These are phyloP conservation scores for Cercospora sp. DNA, from an alignment of 2,329 filamentous ascomycete species.

Conservation along the genomic window DNA sequence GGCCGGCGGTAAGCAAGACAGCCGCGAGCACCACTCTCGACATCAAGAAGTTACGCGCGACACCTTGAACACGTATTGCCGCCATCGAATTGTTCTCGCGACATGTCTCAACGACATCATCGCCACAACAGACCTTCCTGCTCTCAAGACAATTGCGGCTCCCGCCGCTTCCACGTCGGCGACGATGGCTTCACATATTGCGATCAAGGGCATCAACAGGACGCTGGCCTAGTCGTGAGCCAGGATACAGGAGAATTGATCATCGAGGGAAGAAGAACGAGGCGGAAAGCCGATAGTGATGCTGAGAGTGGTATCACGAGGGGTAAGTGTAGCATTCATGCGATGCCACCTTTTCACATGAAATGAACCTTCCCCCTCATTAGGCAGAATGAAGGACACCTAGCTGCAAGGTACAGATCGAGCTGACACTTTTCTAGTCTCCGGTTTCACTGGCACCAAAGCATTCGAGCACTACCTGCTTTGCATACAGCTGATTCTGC, in stretches of 20 bases:
- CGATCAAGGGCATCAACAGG: slow-evolving; percentile 75
- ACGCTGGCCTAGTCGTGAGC: slow-evolving; percentile 53
- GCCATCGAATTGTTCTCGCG: neutral
- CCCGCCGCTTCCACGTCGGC: slow-evolving; percentile 65
- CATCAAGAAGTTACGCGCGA: neutral
- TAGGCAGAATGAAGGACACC: neutral
- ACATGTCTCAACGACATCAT: slow-evolving; percentile 29
- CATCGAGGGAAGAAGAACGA: slow-evolving; percentile 32
- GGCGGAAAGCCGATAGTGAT: slow-evolving; percentile 32
- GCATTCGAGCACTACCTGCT: slow-evolving; percentile 80
- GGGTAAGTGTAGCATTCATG: neutral
- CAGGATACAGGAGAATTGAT: slow-evolving; percentile 38
- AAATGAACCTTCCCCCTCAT: neutral
- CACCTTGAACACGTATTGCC: neutral
- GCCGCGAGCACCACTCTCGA: neutral
- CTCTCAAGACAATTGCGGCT: slow-evolving; percentile 60
- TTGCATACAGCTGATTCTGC: slow-evolving; percentile 78
- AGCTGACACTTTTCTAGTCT: slow-evolving; percentile 12
- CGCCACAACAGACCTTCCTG: slow-evolving; percentile 28
- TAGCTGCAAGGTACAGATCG: neutral
- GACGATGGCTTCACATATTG: slow-evolving; percentile 79
- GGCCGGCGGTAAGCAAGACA: neutral
- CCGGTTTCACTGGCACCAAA: slow-evolving; percentile 59
- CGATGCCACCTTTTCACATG: neutral
- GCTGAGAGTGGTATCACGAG: slow-evolving; percentile 32